A percentile compares a stretch with the other conserved stretches of the same genome.
Conservation (phyloP, 495 filamentous ascomycete genomes). For the Clohesyomyces aquaticus region DNA sequence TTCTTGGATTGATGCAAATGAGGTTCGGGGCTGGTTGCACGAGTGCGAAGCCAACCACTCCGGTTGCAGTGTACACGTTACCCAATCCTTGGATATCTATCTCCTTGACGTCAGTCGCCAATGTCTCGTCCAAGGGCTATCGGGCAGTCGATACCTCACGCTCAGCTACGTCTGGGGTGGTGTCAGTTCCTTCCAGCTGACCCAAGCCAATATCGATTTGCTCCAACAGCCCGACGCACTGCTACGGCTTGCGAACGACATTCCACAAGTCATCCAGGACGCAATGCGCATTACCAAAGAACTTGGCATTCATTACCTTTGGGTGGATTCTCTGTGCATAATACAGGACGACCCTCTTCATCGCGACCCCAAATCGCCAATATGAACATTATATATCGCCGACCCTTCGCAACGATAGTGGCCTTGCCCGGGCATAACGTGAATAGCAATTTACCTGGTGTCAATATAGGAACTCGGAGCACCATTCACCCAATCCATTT, state of each 20-base stretch:
- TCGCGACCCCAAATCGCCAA: conserved; percentile 14
- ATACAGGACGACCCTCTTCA: conserved; percentile 18
- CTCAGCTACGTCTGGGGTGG: conserved; percentile 22
- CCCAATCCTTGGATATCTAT: neutral
- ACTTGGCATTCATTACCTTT: conserved; percentile 22
- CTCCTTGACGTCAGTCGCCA: neutral
- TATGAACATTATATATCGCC: conserved; percentile 24
- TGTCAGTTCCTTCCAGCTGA: neutral
- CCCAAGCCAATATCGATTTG: neutral
- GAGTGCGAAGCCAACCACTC: neutral
- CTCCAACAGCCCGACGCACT: neutral
- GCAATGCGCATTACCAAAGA: conserved; percentile 9
- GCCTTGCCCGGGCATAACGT: neutral
- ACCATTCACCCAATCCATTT: neutral
- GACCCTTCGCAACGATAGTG: conserved; percentile 16
- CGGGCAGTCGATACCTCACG: neutral
- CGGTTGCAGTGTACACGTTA: neutral
- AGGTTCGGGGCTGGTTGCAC: neutral
- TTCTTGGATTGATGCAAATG: neutral
- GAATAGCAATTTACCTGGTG: neutral
- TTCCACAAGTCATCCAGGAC: conserved; percentile 16
- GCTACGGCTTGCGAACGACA: neutral
- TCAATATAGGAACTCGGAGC: neutral
- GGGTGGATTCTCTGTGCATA: conserved; percentile 32
- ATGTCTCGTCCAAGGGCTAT: neutral